Base-by-base conservation (phyloP, 2,329 filamentous ascomycete genomes). In the Aspergillus neoniger region DNA sequence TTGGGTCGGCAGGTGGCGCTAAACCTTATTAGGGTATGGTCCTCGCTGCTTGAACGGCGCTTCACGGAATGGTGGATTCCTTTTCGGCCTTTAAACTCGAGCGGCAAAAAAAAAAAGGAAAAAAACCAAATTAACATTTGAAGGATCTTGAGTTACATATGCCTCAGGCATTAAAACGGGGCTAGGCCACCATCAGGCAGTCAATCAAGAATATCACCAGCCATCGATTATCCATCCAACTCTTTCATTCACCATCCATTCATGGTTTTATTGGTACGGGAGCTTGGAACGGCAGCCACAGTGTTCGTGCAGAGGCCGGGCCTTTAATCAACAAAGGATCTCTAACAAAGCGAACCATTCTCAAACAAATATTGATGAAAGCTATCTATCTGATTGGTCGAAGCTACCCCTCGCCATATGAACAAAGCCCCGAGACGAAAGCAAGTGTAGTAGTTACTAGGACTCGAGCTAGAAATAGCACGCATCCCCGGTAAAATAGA, bases 1-100 rank as follows among this genome's bases (percentile, higher is more conserved):
- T 55, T 63, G 61, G 62, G 62, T 61, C 57, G 57, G 57, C 54
- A 58, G 57, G 28, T 12, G 14, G 54, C 65, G 55, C 72, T 75
- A 74, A 57, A 8, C 69, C 58, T 2, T 10, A 57, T 65, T n/a
- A 9, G 63, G 67, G 15, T 65, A 60, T 15, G 38, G 15, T n/a
- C 25, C 23, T 49, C 28, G 59, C 59, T 44, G 62, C 61, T 58
- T 47, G 56, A 59, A 61, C 59, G 62, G 58, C 53, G 60, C 32
- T 36, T 58, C 30, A 32, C 43, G 32, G 50, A 9, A 50, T 49
- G 19, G 52, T 44, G 55, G 57, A 25, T 44, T 55, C 39, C 23
- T 12, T 25, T 38, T 44, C 38, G 36, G 28, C 15, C 25, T 55
- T 44, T 55, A 47, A 55, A 38, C 53, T 55, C 41, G n/a, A 47